Percentiles rank a stretch among this genome's conserved stretches.
Evolutionary conservation across 495 filamentous ascomycete species (phyloP).

Genomic region (Parathielavia appendiculata): DNA sequence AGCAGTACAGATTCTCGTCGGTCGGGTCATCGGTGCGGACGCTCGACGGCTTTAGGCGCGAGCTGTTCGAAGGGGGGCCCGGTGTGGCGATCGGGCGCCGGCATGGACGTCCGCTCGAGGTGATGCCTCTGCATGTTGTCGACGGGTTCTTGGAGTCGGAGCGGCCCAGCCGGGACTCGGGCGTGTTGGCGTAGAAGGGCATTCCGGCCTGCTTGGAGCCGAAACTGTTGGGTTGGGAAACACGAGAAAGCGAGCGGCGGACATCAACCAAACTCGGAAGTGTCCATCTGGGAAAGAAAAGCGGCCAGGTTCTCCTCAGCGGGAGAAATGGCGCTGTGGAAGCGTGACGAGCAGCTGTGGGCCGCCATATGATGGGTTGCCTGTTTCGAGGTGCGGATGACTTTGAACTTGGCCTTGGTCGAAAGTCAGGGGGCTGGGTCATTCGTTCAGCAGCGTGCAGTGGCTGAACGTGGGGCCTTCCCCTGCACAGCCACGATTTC

Average conservation of each 20-base stretch:
- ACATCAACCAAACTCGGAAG: not conserved
- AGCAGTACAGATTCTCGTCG: constrained; percentile 63
- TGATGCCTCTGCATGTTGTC: constrained; percentile 84
- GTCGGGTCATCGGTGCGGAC: constrained; percentile 47
- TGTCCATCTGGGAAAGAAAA: constrained; percentile 3
- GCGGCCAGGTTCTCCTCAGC: not conserved
- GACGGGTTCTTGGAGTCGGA: constrained; percentile 78
- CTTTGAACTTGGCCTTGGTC: constrained; percentile 3
- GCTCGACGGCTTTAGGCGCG: constrained; percentile 34
- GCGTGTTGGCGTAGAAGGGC: constrained; percentile 76
- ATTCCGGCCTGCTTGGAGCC: constrained; percentile 39
- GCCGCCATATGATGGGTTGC: constrained; percentile 21
- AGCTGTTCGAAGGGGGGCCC: constrained; percentile 27
- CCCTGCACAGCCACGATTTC: constrained; percentile 2
- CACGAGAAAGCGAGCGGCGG: not conserved
- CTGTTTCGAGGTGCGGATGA: constrained; percentile 16
- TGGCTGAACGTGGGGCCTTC: constrained; percentile 5
- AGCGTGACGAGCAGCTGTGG: constrained; percentile 14
- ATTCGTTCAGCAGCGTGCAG: not conserved
- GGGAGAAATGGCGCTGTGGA: constrained; percentile 2
- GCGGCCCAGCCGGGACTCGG: constrained; percentile 71
- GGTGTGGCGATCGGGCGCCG: constrained; percentile 55
- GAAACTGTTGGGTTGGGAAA: not conserved
- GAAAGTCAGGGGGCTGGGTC: constrained; percentile 16
- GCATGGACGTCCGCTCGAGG: constrained; percentile 69